Percentiles rank a stretch among this genome's conserved stretches.
These are phyloP conservation scores for Lactifluus piperatus DNA, from an alignment of 768 basidiomycete species.

Conservation along the genomic window DNA sequence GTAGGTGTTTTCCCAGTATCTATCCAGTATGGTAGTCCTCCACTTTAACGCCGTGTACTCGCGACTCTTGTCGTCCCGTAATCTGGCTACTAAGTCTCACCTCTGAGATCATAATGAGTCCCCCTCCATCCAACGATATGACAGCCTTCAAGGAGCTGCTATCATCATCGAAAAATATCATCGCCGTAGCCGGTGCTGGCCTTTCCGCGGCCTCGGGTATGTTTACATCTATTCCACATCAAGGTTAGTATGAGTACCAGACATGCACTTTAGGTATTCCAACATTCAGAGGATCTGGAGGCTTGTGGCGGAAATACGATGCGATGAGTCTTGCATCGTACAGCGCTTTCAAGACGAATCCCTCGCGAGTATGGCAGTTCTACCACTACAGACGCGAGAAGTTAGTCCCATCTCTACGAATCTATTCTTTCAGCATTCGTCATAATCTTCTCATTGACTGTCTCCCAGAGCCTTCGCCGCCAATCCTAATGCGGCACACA, in stretches of 20 bases:
- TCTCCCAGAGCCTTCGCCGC: slow-evolving; percentile 22
- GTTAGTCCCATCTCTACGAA: not conserved
- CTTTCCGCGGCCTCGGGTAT: slow-evolving; percentile 53
- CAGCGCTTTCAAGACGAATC: slow-evolving; percentile 6
- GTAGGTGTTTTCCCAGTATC: too few relatives aligned
- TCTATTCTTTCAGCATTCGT: too few relatives aligned
- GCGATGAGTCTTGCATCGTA: slow-evolving; percentile 4
- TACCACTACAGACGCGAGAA: slow-evolving; percentile 16
- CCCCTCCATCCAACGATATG: slow-evolving; percentile 6
- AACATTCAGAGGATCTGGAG: slow-evolving; percentile 18
- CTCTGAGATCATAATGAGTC: not conserved
- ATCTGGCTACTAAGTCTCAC: not conserved
- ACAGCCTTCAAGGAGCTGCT: slow-evolving; percentile 6
- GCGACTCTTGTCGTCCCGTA: not conserved
- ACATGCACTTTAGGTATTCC: slow-evolving; percentile 24
- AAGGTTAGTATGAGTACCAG: not conserved
- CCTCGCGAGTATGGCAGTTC: slow-evolving; percentile 13
- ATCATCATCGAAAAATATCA: slow-evolving; percentile 27
- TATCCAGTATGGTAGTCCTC: not conserved
- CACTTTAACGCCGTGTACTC: not conserved
- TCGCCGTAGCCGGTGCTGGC: slow-evolving; percentile 46
- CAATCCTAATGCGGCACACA: slow-evolving; percentile 49
- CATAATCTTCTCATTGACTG: not conserved
- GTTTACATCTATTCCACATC: not conserved
- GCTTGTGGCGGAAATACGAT: slow-evolving; percentile 12